Conservation (phyloP, 2,329 filamentous ascomycete species). For the Xylaria multiplex region DNA sequence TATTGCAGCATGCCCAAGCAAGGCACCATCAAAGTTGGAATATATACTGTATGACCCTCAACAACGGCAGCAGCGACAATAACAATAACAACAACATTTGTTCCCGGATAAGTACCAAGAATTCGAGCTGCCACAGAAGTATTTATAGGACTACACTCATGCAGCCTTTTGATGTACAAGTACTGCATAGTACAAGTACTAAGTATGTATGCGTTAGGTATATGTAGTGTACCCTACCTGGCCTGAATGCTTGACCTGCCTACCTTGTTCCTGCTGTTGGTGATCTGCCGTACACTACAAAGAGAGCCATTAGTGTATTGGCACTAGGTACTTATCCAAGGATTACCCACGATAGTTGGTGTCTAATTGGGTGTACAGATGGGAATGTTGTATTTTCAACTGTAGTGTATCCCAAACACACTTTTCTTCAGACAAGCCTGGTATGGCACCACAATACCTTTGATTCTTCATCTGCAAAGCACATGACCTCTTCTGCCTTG, state of each 20-base stretch:
- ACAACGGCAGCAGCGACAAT: neutral
- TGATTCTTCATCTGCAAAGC: neutral
- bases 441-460: neutral
- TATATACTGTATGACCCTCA: neutral
- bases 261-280: neutral
- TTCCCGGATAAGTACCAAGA: constrained; percentile 3
- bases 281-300: constrained; percentile 4
- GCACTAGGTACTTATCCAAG: neutral
- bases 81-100: neutral
- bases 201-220: neutral
- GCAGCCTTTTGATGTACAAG: neutral
- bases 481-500: constrained; percentile 6
- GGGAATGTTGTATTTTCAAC: too few relatives aligned
- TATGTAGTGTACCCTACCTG: neutral
- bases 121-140: constrained; percentile 4
- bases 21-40: constrained; percentile 7
- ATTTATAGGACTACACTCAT: constrained; percentile 12
- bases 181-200: too few relatives aligned
- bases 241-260: neutral
- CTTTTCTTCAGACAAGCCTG: neutral
- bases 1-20: constrained; percentile 8
- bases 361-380: too few relatives aligned
- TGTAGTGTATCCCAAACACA: neutral
- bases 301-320: constrained; percentile 5
- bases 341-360: neutral